These are phyloP conservation scores for Globisporangium polare DNA, from an alignment of 352 stramenopile species.

Conservation along the genomic window DNA sequence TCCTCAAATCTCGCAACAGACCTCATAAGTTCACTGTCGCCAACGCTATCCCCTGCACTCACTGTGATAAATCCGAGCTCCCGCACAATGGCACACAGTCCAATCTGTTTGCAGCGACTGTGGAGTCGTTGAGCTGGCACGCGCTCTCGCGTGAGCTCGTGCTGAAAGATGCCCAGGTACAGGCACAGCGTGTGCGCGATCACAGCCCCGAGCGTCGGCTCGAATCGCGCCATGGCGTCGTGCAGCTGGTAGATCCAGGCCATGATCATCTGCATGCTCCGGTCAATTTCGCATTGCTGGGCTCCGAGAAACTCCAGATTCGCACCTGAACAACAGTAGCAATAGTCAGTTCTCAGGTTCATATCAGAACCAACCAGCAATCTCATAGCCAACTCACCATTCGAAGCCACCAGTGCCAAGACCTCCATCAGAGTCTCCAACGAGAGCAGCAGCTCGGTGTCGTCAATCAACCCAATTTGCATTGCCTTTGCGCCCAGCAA, in stretches of 20 bases:
- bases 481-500: constrained; percentile 14
- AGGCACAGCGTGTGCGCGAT: constrained; percentile 3
- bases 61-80: background rate
- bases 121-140: background rate
- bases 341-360: too few relatives aligned
- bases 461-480: background rate
- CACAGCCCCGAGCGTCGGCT: constrained; percentile 3
- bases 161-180: constrained; percentile 8
- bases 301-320: background rate
- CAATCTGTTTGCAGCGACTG: constrained; percentile 6
- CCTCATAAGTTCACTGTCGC: background rate
- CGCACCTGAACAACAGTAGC: background rate
- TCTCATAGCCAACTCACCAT: constrained; percentile 8
- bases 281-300: background rate
- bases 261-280: constrained; percentile 1
- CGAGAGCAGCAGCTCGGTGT: constrained; percentile 3
- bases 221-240: constrained; percentile 2
- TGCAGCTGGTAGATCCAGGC: constrained; percentile 8
- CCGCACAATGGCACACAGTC: constrained; percentile 6
- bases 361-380: background rate
- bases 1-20: background rate
- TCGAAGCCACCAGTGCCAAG: constrained; percentile 21
- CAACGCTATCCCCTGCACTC: background rate
- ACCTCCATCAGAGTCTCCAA: constrained; percentile 16
- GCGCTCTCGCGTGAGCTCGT: background rate